Base-by-base conservation (phyloP, 352 stramenopile species). In the Globisporangium canariense region DNA sequence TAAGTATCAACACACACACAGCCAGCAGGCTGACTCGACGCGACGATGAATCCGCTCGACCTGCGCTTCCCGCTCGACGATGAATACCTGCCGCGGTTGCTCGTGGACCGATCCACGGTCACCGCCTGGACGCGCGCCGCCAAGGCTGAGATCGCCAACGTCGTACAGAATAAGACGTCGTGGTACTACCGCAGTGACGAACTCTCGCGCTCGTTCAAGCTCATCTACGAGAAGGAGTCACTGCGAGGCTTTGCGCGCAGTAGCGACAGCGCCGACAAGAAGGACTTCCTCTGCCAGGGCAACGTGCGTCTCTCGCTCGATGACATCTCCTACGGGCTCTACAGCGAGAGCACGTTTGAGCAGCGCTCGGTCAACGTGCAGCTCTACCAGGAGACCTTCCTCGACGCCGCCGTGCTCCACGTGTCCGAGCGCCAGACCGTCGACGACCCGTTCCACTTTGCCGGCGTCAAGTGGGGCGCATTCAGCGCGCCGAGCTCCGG, bases 351-450 rank as follows among this genome's bases (percentile, higher is more conserved):
- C 7, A 76, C 76, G 18, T 78, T 74, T 36, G 71, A 75, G 28
- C 47, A 67, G 40, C 76, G 76, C 11, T 74, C 66, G 16, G 67
- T 62, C 25, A 65, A 73, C 28, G 76, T 71, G 38, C 73, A 83
- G 58, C 65, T 88, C 60, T 82, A 83, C 60, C 70, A 79, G 51
- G 65, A 75, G 20, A 51, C 74, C 30, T 83, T 86, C 58, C 57
- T 88, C 22, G 78, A 83, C 59, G 77, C 61, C 25, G 76, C 64
- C 20, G 67, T 88, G 32, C 62, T 88, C 45, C 70, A 85, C 34
- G 71, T 73, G 11, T 55, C 71, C 52, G 66, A 78, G 60, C 58
- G 58, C 22, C 58, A 65, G 25, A 78, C 65, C 0, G 4, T 9
- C 4, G 61, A 76, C 0, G 78, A 85, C 20, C 64, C 75, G 47